A percentile compares a stretch with the other conserved stretches of the same genome.
Evolutionary conservation across 352 stramenopile species (phyloP).

Genomic region (Phytophthora lateralis): DNA sequence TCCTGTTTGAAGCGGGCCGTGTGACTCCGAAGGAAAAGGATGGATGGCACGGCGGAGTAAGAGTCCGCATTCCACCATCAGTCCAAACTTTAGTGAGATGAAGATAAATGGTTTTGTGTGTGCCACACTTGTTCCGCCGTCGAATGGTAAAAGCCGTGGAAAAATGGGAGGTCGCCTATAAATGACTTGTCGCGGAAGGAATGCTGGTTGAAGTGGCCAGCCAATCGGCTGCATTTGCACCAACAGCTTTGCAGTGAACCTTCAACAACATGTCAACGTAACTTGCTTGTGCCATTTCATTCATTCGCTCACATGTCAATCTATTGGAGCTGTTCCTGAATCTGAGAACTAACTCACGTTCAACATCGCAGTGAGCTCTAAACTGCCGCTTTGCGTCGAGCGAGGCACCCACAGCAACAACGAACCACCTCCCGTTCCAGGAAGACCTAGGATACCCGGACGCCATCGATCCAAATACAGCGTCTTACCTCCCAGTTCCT

Average conservation of each 20-base stretch:
- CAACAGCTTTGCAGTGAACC: too few relatives aligned
- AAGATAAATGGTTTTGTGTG: background rate
- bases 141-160: background rate
- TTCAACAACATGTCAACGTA: background rate
- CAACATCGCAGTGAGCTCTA: slow-evolving; percentile 21
- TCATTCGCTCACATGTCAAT: slow-evolving; percentile 7
- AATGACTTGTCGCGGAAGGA: slow-evolving; percentile 7
- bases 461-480: slow-evolving; percentile 46
- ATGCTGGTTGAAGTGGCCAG: slow-evolving; percentile 22
- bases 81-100: background rate
- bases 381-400: slow-evolving; percentile 17
- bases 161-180: slow-evolving; percentile 16
- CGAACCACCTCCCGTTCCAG: slow-evolving; percentile 35
- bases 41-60: slow-evolving; percentile 10
- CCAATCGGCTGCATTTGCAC: slow-evolving; percentile 11
- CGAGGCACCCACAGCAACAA: slow-evolving; percentile 35
- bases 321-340: background rate
- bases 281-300: background rate
- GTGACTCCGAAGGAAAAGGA: slow-evolving; percentile 20
- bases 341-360: slow-evolving; percentile 17
- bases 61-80: slow-evolving; percentile 2
- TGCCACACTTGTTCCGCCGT: slow-evolving; percentile 2
- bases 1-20: slow-evolving; percentile 32
- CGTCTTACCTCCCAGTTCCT: slow-evolving; percentile 33
- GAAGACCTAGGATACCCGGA: slow-evolving; percentile 27